These are phyloP conservation scores for Bruguiera hainesii DNA, from an alignment of 441 rosid species.

Conservation along the genomic window DNA sequence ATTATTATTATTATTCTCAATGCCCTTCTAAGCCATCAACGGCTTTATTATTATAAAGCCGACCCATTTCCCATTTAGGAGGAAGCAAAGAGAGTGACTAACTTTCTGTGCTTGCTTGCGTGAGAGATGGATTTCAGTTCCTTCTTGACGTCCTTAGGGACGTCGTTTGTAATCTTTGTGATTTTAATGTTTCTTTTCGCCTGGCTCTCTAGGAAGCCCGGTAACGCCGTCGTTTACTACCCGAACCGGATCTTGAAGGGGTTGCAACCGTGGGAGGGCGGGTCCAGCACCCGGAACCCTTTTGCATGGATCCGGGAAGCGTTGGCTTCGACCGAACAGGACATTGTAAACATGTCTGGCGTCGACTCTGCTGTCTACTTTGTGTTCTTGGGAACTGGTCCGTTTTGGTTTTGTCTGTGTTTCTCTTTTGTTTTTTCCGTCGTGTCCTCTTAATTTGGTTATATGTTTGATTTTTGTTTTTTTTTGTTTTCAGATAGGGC, in stretches of 20 bases:
- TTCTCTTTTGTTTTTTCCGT: background rate
- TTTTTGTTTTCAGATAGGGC: no score
- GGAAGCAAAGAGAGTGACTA: background rate
- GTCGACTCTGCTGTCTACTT: conserved; percentile 92
- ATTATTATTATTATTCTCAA: no score
- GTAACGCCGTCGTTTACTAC: conserved; percentile 63
- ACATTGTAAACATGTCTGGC: conserved; percentile 61
- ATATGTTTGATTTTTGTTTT: background rate
- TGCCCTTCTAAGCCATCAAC: no score
- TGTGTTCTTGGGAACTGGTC: conserved; percentile 88
- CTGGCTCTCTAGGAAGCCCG: conserved; percentile 61
- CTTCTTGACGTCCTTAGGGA: conserved; percentile 77
- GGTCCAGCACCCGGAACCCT: conserved; percentile 56
- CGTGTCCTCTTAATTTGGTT: conserved; percentile 1
- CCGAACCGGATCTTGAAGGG: conserved; percentile 83
- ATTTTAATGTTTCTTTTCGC: conserved; percentile 65
- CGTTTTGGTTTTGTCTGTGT: conserved; percentile 2
- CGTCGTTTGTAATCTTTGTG: conserved; percentile 58
- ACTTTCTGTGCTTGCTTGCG: background rate
- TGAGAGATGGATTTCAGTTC: conserved; percentile 65
- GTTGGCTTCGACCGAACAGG: conserved; percentile 60
- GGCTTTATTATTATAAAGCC: no score
- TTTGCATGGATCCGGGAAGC: conserved; percentile 79
- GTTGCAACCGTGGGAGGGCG: conserved; percentile 71
- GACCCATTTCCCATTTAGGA: background rate